These are phyloP conservation scores for Diaporthe velutina DNA, from an alignment of 2,329 filamentous ascomycete genomes.

Conservation along the genomic window DNA sequence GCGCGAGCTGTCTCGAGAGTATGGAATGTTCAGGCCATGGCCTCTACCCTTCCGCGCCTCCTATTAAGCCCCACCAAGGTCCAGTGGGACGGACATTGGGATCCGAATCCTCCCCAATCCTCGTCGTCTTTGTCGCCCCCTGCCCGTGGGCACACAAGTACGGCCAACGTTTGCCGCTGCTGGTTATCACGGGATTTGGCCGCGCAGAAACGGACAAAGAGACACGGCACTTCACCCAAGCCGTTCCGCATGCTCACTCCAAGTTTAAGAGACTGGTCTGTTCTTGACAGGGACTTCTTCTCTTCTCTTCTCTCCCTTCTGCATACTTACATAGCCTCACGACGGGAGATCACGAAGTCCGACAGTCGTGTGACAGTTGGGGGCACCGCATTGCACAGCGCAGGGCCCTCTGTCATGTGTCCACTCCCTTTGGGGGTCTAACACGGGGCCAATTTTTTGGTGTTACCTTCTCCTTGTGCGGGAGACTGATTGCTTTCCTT, in stretches of 20 bases:
- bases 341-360: conserved; percentile 24
- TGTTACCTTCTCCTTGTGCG: neutral
- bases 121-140: neutral
- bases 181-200: too few relatives aligned
- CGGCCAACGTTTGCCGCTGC: neutral
- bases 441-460: conserved; percentile 18
- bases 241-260: neutral
- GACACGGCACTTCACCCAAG: neutral
- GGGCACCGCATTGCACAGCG: conserved; percentile 17
- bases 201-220: neutral
- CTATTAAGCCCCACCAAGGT: neutral
- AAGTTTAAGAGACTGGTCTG: neutral
- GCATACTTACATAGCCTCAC: conserved; percentile 25
- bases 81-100: neutral
- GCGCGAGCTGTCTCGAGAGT: neutral
- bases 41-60: too few relatives aligned
- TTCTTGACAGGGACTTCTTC: neutral
- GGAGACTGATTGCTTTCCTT: neutral
- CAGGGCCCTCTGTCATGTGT: conserved; percentile 18
- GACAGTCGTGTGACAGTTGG: conserved; percentile 20
- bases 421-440: neutral
- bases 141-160: neutral
- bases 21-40: neutral
- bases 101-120: neutral
- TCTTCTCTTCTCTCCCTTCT: neutral